Evolutionary conservation across 2,329 filamentous ascomycete species (phyloP), one percentile per base, ranked within the genome.

Genomic region (Exserohilum turcica): DNA sequence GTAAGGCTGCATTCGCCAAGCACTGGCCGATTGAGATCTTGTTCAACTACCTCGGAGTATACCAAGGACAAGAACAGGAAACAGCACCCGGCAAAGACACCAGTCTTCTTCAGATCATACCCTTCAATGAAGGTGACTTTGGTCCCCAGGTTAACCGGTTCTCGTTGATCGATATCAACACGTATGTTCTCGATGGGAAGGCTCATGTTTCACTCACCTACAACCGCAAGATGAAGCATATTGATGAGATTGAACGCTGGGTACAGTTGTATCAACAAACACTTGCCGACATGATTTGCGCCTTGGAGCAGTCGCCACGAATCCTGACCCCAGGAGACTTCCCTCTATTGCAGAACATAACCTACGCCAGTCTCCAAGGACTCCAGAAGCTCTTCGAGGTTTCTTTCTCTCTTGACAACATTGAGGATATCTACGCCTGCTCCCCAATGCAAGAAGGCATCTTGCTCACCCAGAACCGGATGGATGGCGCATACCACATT

Each of bases 41-140:
- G 43, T 84, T 85, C 61, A 83, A 76, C 45, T 82, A 81, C 57
- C 72, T 76, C 1, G 80, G 82, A 3, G 74, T 75, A 0, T 64
- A 78, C 6, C 77, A 80, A 37, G 75, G 78, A 21, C 62, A 82
- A 0, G 77, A 80, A 47, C 40, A 32, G 27, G 8, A 40, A 40
- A 8, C 18, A 5, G 8, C 37, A 40, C 27, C 37, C 13, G 19
- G 10, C 15, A 81, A 81, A 0, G 75, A 84, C 16, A 82, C 85
- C 35, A 31, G 44, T 37, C 45, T 52, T 12, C 24, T 61, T 16
- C 44, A 56, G 29, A 27, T 27, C 16, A 19, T 43, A 16, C 29
- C 46, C 12, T 45, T 45, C 35, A 40, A 43, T 24, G 33, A 43
- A 19, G 33, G 24, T 21, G 48, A 52, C 21, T 21, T 52, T 12